Evolutionary conservation across 257 asterid species (phyloP), one percentile per base, ranked within the genome.

Genomic region (Nicotiana noctiflora): DNA sequence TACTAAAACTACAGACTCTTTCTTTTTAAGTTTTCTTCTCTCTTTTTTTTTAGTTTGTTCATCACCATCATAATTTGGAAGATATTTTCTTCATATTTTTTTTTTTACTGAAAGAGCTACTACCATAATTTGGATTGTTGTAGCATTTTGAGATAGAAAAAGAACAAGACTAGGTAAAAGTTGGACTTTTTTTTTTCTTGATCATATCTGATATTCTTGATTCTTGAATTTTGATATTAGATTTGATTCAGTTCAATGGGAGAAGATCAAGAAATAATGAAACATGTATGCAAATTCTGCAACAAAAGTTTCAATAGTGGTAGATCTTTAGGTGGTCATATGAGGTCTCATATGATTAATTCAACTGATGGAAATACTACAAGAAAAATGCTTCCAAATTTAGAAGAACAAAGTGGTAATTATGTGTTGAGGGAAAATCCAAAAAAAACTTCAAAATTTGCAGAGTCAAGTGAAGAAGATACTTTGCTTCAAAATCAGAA

Each of bases 331-430:
- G 94, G 94, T 6, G 94, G 94, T 23, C 94, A 90, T 56, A 91
- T 92, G 95, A 94, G 98, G 93, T 90, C 98, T 86, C 98, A 95
- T 86, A 80, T 93, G 90, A 90, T 90, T 86, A 87, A 49, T 49
- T 75, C 80, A 52, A 82, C 77, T 82, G 92, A 52, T 64, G 88
- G 49, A 79, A 90, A 70, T 70, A 79, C 32, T 75, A 63, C 79
- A 74, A 74, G 25, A 49, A 74, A 74, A 60, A 74, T 46, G 79
- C 79, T 74, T 74, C 79, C 79, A 23, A 49, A 23, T 74, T 74
- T 74, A 23, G 44, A 62, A 3, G 4, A 3, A 25, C 78, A 72
- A 49, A 25, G 19, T 74, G 44, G 0, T 49, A 74, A 68, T 77
- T 75, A 81, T 53, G 81, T 65, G 18, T 83, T 84, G 11, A 67